Evolutionary conservation across 1,284 basidiomycete species (phyloP).

Genomic region (Xerocomus amazonicus): DNA sequence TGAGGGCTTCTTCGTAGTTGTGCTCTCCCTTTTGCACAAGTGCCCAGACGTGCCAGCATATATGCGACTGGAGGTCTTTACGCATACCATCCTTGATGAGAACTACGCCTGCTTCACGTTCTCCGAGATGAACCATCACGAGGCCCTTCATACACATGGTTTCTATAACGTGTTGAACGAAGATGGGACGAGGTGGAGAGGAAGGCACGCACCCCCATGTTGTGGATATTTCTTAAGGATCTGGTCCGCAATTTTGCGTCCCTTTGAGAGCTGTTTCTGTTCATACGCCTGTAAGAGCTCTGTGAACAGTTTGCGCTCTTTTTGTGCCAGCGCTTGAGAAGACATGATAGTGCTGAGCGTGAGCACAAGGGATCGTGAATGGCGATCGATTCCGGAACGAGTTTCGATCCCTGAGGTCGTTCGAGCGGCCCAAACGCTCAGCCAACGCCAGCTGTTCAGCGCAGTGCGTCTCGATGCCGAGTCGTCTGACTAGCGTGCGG

Average conservation of each 20-base stretch:
- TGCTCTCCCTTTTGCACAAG: conserved; percentile 89
- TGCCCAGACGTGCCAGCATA: conserved; percentile 98
- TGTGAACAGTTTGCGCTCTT: conserved; percentile 86
- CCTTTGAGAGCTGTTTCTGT: conserved; percentile 85
- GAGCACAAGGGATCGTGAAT: too few relatives aligned
- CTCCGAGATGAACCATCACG: conserved; percentile 79
- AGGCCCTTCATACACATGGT: conserved; percentile 94
- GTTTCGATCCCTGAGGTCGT: too few relatives aligned
- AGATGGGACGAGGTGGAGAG: conserved; percentile 5
- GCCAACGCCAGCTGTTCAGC: too few relatives aligned
- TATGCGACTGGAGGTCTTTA: conserved; percentile 89
- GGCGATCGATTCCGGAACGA: too few relatives aligned
- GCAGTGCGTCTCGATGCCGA: too few relatives aligned
- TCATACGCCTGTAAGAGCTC: conserved; percentile 91
- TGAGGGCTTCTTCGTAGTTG: conserved; percentile 87
- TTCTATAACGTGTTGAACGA: conserved; percentile 48
- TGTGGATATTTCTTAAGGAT: conserved; percentile 96
- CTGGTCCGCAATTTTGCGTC: conserved; percentile 87
- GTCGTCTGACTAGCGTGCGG: too few relatives aligned
- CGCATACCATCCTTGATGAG: conserved; percentile 87
- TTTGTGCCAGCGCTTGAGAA: conserved; percentile 57
- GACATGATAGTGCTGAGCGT: conserved; percentile 13
- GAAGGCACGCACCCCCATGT: conserved; percentile 73
- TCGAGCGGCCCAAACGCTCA: too few relatives aligned
- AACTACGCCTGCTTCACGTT: conserved; percentile 80